phyloP scores from a whole-genome alignment of 345 rosid species.

The Nephelium lappaceum region DNA sequence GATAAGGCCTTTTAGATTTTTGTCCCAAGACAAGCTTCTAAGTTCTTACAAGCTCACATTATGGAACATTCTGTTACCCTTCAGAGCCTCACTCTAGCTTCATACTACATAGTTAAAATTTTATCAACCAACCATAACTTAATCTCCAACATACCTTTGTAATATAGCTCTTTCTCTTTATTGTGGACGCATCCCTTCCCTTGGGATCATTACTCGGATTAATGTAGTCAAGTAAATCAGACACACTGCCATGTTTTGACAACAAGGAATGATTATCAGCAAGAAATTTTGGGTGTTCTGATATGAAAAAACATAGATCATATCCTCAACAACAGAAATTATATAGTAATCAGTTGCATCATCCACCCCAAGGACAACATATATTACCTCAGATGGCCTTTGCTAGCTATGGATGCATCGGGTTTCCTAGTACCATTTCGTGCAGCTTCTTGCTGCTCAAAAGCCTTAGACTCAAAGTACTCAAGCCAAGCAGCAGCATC shows the following conservation, averaged over 20 bases:
- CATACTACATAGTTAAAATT: not conserved
- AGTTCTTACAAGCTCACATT: not conserved
- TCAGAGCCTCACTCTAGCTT: not conserved
- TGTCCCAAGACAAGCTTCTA: not conserved
- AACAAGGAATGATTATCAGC: conserved; percentile 23
- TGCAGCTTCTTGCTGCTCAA: conserved; percentile 99
- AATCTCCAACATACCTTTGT: conserved; percentile 56
- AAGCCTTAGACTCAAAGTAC: conserved; percentile 96
- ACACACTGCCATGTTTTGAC: conserved; percentile 65
- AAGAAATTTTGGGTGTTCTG: not conserved
- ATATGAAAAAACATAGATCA: conserved; percentile 7
- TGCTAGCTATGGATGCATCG: conserved; percentile 99
- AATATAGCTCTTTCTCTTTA: conserved; percentile 67
- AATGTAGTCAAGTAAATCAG: conserved; percentile 94
- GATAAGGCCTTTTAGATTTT: not conserved
- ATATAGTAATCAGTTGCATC: conserved; percentile 8
- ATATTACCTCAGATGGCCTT: conserved; percentile 93
- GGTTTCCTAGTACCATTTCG: conserved; percentile 96
- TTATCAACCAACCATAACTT: not conserved
- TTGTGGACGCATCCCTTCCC: conserved; percentile 61
- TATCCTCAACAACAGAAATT: not conserved
- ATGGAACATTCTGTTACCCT: not conserved
- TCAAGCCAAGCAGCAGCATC: conserved; percentile 99
- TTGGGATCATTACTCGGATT: conserved; percentile 82
- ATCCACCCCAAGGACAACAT: conserved; percentile 5